Conservation (phyloP, 2,329 filamentous ascomycete genomes). For the Colletotrichum cereale region DNA sequence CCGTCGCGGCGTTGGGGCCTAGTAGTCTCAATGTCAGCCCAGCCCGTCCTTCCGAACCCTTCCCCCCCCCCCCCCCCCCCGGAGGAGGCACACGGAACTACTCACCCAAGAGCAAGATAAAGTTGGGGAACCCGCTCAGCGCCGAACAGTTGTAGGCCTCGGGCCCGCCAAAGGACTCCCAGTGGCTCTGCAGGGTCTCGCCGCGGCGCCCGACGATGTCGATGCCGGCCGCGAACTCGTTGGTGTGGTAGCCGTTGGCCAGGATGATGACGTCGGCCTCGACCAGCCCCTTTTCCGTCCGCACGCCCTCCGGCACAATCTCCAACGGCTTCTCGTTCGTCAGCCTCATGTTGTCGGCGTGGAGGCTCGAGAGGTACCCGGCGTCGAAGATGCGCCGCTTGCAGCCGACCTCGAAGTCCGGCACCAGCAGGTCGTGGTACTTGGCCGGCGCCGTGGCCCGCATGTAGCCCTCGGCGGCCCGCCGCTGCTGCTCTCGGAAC, state of each 20-base stretch:
- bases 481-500: constrained; percentile 53
- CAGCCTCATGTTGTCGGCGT: constrained; percentile 59
- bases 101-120: constrained; percentile 69
- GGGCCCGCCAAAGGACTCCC: constrained; percentile 68
- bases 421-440: constrained; percentile 72
- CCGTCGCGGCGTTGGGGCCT: constrained; percentile 71
- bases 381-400: constrained; percentile 72
- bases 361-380: constrained; percentile 65
- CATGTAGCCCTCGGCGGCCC: constrained; percentile 56
- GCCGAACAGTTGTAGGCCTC: constrained; percentile 72
- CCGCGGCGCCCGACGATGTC: constrained; percentile 64
- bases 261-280: constrained; percentile 72
- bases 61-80: too few species aligned
- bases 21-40: background rate
- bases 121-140: constrained; percentile 73
- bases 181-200: constrained; percentile 65
- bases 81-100: too few species aligned
- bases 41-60: too few species aligned
- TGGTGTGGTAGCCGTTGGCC: constrained; percentile 72
- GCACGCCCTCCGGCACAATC: constrained; percentile 58
- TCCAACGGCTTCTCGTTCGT: constrained; percentile 63
- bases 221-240: constrained; percentile 65
- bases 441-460: constrained; percentile 63
- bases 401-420: constrained; percentile 73
- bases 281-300: constrained; percentile 52